phyloP scores from a whole-genome alignment of 768 basidiomycete species.

The Calocera cornea region DNA sequence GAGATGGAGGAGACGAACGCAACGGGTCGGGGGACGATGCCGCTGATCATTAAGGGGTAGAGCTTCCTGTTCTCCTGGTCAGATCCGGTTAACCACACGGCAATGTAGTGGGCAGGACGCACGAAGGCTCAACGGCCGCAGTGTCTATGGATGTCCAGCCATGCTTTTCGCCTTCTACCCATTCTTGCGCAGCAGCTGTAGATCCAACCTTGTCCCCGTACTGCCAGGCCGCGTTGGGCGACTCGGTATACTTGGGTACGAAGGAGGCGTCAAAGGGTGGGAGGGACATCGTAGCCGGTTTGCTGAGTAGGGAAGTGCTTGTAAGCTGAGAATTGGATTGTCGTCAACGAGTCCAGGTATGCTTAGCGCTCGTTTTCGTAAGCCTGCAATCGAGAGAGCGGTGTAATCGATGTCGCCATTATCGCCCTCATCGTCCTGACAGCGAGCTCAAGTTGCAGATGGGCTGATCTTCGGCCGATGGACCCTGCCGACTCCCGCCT shows the following conservation, averaged over 20 bases:
- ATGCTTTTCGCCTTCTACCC: not conserved
- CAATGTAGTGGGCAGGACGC: not conserved
- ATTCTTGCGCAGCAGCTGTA: not conserved
- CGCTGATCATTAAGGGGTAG: constrained; percentile 43
- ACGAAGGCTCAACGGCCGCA: not conserved
- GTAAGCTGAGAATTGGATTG: not conserved
- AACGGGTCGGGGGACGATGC: constrained; percentile 51
- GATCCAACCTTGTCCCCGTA: constrained; percentile 6
- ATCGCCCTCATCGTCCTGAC: not conserved
- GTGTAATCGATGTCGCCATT: not conserved
- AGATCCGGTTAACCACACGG: not conserved
- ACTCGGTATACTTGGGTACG: constrained; percentile 5
- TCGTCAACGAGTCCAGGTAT: too few relatives aligned
- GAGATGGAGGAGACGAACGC: constrained; percentile 52
- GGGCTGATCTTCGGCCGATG: not conserved
- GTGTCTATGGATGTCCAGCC: constrained; percentile 2
- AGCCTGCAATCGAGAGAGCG: not conserved
- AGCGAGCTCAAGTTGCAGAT: not conserved
- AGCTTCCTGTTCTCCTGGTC: constrained; percentile 23
- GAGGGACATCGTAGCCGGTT: not conserved
- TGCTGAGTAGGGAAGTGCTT: not conserved
- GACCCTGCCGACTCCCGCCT: not conserved
- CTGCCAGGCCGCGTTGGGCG: constrained; percentile 8
- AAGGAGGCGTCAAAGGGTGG: not conserved
- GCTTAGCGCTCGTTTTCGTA: not conserved